Evolutionary conservation across 202 grass and related monocot species (phyloP), one percentile per base, ranked within the genome.

Genomic region (Carex arenaria): DNA sequence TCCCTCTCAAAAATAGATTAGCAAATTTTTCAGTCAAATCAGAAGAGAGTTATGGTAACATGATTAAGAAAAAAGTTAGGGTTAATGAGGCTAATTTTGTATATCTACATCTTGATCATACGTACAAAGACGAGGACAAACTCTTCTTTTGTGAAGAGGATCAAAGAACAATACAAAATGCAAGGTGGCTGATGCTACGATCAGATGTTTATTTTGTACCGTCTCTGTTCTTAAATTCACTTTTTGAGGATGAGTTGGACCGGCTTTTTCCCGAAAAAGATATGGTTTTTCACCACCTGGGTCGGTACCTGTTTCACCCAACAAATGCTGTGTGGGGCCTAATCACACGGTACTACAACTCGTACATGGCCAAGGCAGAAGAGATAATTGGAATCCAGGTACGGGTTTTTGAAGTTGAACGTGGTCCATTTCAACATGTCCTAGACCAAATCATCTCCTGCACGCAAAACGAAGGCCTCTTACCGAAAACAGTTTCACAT

Each of bases 171-270:
- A 88, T 99, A 72, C 61, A 82, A 47, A 86, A 65, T 7, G 20
- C 93, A 28, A 87, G 86, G 73, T 99, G 96, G 96, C 56, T 99
- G 84, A 76, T 95, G 19, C 62, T 99, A 61, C 87, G 80, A 83
- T 99, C 96, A 0, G 88, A 99, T 67, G 91, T 86, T 84, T 99
- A 99, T 67, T 95, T 99, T 82, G 72, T 94, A 61, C 96, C 93
- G 30, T 90, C 93, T 73, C 86, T 99, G 64, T 99, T 99, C 86
- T 84, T 99, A 67, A 89, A 90, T 51, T 80, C 91, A 74, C 57
- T 80, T 70, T 92, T 90, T 63, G 81, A 95, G 79, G 85, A 88
- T 73, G 88, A 99, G 61, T 90, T 99, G 61, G 81, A 53, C 56
- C 89, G 64, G 64, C 87, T 99, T 75, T 99, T 99, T 38, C 96